A percentile compares a stretch with the other conserved stretches of the same genome.
Evolutionary conservation across 106 monocot species (phyloP).

Genomic region (Apostasia shenzhenica): DNA sequence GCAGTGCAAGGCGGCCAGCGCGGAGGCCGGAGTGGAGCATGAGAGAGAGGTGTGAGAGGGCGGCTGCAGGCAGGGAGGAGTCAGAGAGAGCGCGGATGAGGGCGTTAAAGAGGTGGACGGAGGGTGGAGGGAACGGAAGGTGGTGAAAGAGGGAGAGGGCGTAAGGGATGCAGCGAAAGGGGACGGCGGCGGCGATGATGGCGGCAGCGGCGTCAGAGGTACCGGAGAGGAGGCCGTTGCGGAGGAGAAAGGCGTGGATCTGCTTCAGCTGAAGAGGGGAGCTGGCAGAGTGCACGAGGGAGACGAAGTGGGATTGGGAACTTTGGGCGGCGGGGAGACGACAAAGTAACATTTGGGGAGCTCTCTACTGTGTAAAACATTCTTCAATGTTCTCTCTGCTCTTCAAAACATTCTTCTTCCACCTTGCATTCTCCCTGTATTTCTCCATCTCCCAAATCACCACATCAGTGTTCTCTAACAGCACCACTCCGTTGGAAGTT

Average conservation of each 20-base stretch:
- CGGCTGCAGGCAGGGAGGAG: constrained; percentile 5
- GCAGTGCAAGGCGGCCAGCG: constrained; percentile 18
- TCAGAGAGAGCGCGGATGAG: constrained; percentile 23
- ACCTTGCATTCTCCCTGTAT: no score
- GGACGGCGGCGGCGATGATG: constrained; percentile 3
- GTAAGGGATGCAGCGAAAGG: constrained; percentile 8
- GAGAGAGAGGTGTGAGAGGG: constrained; percentile 20
- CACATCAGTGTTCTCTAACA: no score
- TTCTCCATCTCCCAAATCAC: no score
- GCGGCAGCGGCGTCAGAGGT: neutral
- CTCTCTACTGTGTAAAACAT: no score
- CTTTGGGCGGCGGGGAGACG: neutral
- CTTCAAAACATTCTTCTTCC: no score
- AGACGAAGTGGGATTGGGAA: constrained; percentile 1
- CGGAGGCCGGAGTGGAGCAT: constrained; percentile 13
- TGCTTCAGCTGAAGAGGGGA: constrained; percentile 22
- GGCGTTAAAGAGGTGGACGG: constrained; percentile 19
- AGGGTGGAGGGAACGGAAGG: constrained; percentile 9
- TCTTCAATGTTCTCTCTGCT: no score
- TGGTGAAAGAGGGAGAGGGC: constrained; percentile 15
- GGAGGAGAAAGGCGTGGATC: constrained; percentile 32
- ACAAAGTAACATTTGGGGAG: neutral
- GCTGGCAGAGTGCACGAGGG: neutral
- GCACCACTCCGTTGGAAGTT: no score
- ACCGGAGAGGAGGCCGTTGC: constrained; percentile 8